Evolutionary conservation across 257 asterid genomes (phyloP).

Genomic region (Solanum stenotomum): DNA sequence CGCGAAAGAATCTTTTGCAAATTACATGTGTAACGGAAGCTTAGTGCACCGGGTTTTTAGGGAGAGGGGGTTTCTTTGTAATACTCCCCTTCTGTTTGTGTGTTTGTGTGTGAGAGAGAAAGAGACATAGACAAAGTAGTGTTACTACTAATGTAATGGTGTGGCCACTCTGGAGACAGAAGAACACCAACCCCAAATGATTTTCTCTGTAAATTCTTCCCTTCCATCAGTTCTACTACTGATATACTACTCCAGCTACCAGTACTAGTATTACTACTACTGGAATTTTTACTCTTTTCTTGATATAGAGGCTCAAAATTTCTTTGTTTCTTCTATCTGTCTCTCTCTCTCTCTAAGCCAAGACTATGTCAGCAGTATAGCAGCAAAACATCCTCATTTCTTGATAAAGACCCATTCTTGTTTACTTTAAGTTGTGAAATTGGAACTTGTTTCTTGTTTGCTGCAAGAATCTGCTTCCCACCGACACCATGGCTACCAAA

Average conservation of each 20-base stretch:
- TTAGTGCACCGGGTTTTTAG: not conserved
- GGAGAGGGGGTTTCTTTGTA: not conserved
- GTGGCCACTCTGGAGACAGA: slow-evolving; percentile 5
- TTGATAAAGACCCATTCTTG: not conserved
- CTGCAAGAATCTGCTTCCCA: not conserved
- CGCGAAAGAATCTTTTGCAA: rapidly evolving
- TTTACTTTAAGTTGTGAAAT: not conserved
- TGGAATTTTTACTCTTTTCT: not conserved
- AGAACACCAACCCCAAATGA: slow-evolving; percentile 7
- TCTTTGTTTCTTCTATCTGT: not conserved
- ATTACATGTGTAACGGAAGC: not conserved
- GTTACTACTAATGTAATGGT: not conserved
- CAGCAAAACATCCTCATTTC: not conserved
- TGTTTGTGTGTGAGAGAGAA: not conserved
- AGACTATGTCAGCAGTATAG: slow-evolving; percentile 11
- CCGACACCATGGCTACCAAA: slow-evolving; percentile 58
- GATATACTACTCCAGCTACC: not conserved
- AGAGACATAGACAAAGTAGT: not conserved
- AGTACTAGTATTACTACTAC: not conserved
- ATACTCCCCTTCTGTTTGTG: not conserved
- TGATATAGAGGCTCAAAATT: not conserved
- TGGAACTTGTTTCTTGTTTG: not conserved
- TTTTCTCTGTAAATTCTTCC: slow-evolving; percentile 10
- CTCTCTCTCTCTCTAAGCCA: not conserved
- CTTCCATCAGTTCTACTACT: not conserved